Evolutionary conservation across 2,329 filamentous ascomycete genomes (phyloP), one percentile per base, ranked within the genome.

Genomic region (Alternaria longipes): DNA sequence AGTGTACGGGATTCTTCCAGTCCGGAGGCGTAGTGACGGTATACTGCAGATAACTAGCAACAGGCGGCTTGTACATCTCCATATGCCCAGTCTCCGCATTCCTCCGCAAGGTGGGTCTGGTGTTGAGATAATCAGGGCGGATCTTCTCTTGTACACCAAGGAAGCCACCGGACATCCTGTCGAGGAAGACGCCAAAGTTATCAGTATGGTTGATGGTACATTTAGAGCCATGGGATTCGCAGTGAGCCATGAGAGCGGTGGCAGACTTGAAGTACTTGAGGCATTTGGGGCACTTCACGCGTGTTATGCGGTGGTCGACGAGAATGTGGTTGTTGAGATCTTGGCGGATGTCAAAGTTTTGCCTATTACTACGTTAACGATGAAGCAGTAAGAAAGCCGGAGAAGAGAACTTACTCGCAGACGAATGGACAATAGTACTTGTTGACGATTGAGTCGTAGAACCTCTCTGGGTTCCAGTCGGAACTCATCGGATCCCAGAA

Each of bases 351-450:
- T 59, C 56, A 54, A 76, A 79, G 3, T 32, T 69, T 34, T 76
- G 73, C 34, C 70, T 76, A 34, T 14, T 9, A 9, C 41, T n/a
- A n/a, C 14, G 3, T 66, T 56, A 62, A 62, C 32, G 28, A 5
- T 50, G 44, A 52, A 34, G 14, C n/a, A 2, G 5, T 18, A 5
- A 7, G 4, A 14, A 12, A n/a, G 16, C 36, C 8, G 9, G 3
- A 24, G 9, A 6, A 46, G 16, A 8, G 6, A 1, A 69, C 74
- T 79, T 79, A 86, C 82, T 78, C 76, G 82, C 88, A 90, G 3
- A 73, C 66, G 56, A 85, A 82, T 0, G 87, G 88, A 56, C 88
- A 90, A 55, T 75, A 79, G 76, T 82, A 90, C 50, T 78, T 80
- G 46, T 77, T 71, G 1, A 80, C 76, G 30, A 81, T 73, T 0